Evolutionary conservation across 1,139 yeast species (phyloP), one percentile per base, ranked within the genome.

Genomic region (Lodderomyces metapsilosis): DNA sequence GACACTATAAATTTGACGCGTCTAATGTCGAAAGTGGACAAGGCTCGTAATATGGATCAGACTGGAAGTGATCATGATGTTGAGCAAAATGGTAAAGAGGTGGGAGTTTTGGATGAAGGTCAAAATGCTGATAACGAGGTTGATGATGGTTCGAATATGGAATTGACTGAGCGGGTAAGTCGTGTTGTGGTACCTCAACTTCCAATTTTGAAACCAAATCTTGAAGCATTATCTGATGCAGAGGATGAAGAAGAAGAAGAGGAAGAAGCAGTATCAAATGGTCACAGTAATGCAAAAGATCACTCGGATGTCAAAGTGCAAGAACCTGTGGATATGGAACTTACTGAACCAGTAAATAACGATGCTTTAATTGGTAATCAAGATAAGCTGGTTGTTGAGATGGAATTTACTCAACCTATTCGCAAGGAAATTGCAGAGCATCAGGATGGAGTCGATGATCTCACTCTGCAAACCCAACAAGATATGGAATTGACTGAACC

Each of bases 1-100:
- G 41, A 44, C 23, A 46, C 43, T 10, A 52, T 53, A 56, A 57
- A 52, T 30, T 38, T 49, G 24, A 52, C 57, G 1, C 48, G 31
- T 17, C 31, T 27, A 2, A 16, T 27, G 18, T 22, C 16, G 18
- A 27, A 20, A 32, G 16, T 31, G 13, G 36, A 27, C 13, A 28
- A 24, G 4, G 27, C 17, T 5, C 22, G 23, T 34, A 13, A 17
- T 10, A 38, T 3, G 20, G 15, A 21, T 18, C 3, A 17, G 18
- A 20, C 11, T 6, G 24, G 18, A 16, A 23, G 16, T 21, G 33
- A 24, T 20, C 22, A 28, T 2, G 17, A 18, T 9, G 11, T 4
- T 18, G 24, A 32, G 10, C 24, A 20, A 32, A n/a, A 11, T n/a
- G 15, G 15, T 12, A 24, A 24, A 4, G 38, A 41, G n/a, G 25